Evolutionary conservation across 805 yeast genomes (phyloP).

Genomic region (Ogataea pilisensis): DNA sequence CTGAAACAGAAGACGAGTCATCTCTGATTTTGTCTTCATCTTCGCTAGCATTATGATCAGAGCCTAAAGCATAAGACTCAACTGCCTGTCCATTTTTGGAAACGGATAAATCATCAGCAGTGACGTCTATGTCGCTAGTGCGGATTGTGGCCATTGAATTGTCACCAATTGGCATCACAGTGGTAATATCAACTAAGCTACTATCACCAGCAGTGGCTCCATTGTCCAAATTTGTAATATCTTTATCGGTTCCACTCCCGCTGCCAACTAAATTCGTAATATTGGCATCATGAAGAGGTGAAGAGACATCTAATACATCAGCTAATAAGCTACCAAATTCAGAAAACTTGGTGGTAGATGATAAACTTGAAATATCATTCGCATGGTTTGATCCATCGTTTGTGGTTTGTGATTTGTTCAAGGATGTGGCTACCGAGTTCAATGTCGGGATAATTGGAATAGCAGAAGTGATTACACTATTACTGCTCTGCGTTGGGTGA

Average conservation of each 20-base stretch:
- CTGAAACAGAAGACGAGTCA: slow-evolving; percentile 20
- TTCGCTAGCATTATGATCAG: slow-evolving; percentile 7
- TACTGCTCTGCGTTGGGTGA: not conserved
- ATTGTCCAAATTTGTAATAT: too few relatives aligned
- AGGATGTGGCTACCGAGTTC: too few relatives aligned
- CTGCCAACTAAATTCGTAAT: too few relatives aligned
- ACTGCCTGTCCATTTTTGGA: too few relatives aligned
- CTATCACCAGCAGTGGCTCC: too few relatives aligned
- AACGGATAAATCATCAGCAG: too few relatives aligned
- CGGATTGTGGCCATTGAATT: slow-evolving; percentile 11
- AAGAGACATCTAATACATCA: slow-evolving; percentile 12
- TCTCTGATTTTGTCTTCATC: not conserved
- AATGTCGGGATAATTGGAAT: slow-evolving; percentile 1
- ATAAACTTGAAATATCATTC: not conserved
- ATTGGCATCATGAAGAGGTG: too few relatives aligned
- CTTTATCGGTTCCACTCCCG: too few relatives aligned
- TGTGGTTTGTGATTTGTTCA: too few relatives aligned
- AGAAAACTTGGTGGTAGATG: slow-evolving; percentile 6
- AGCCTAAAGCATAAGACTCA: slow-evolving; percentile 3
- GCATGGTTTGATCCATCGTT: too few relatives aligned
- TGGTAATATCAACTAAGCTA: too few relatives aligned
- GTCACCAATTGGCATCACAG: slow-evolving; percentile 8
- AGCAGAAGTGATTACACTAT: slow-evolving; percentile 1
- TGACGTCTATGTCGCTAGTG: slow-evolving; percentile 10
- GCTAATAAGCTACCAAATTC: slow-evolving; percentile 10